Evolutionary conservation across 2,329 filamentous ascomycete genomes (phyloP), one percentile per base, ranked within the genome.

Genomic region (Biscogniauxia mediterranea): DNA sequence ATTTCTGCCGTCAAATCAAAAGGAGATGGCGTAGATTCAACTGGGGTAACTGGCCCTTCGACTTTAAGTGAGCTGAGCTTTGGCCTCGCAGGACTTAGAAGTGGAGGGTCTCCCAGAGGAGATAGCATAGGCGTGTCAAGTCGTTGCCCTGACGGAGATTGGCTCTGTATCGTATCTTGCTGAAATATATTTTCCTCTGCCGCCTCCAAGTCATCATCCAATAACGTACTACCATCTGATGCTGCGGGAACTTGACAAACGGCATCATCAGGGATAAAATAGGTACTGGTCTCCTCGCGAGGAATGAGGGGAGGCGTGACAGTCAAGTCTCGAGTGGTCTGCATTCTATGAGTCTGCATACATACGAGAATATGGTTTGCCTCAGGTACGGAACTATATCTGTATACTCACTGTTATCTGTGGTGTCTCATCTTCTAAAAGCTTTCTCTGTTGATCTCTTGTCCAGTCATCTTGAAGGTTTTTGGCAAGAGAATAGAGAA

Each of bases 241-340:
- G 60, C 57, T 9, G 70, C 21, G 6, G 70, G 70, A 5, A 74
- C 53, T 55, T 71, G 60, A 52, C 68, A 73, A 15, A 61, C 65
- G 50, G 65, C 59, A 1, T 62, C 55, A 26, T 66, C 57, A 5
- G 73, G 73, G 5, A 71, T 56, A 42, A 69, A 74, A 19, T 57
- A 57, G 4, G 66, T 65, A 15, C 61, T 63, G 0, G 64, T 2
- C 13, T 61, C 23, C 9, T 46, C 15, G 28, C 20, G 15, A 8
- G 69, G 69, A 49, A 65, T 72, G 6, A 74, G 64, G 19, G 71
- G 72, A 50, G 73, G 71, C 15, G 72, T 73, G 19, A 73, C 56
- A 5, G 53, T 57, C n/a, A 65, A 38, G 23, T 63, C 57, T 55
- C 57, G 64, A 17, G 63, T 26, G 55, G 49, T 28, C 71, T 72